phyloP scores from a whole-genome alignment of 768 basidiomycete species.

The Serendipita vermifera region DNA sequence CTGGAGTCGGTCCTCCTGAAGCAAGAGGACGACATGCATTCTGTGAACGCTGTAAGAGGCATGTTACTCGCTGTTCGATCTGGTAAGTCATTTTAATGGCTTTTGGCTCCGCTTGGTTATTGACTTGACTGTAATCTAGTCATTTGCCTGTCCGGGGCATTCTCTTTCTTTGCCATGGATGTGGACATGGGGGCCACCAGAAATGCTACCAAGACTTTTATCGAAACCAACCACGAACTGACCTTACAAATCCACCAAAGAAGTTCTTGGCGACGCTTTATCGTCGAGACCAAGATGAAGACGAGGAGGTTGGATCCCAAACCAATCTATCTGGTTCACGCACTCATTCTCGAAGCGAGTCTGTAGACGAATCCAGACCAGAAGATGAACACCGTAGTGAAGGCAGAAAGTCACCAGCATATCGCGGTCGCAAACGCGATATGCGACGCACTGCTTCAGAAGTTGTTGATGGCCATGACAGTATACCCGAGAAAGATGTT shows the following conservation, averaged over 20 bases:
- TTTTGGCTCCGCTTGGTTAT: background rate
- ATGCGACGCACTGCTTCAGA: background rate
- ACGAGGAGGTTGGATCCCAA: no score
- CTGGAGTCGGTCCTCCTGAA: background rate
- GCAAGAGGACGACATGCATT: conserved; percentile 24
- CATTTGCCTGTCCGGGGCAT: conserved; percentile 62
- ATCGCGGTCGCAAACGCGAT: conserved; percentile 5
- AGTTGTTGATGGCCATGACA: background rate
- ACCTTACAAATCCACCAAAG: conserved; percentile 23
- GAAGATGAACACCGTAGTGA: conserved; percentile 5
- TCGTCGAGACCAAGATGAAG: no score
- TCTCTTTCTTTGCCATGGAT: conserved; percentile 61
- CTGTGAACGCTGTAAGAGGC: conserved; percentile 43
- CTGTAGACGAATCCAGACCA: conserved; percentile 18
- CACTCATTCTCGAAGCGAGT: no score
- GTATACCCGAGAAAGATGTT: background rate
- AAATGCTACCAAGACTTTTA: conserved; percentile 63
- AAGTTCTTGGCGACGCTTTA: conserved; percentile 12
- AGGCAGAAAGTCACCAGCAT: conserved; percentile 19
- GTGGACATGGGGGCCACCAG: conserved; percentile 71
- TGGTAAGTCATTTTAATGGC: conserved; percentile 37
- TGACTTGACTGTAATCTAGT: conserved; percentile 27
- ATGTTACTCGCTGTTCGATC: conserved; percentile 46
- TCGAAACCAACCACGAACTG: conserved; percentile 41
- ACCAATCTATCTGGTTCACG: no score